A percentile compares a stretch with the other conserved stretches of the same genome.
These are phyloP conservation scores for Limtongia smithiae DNA, from an alignment of 805 yeast species.

Conservation along the genomic window DNA sequence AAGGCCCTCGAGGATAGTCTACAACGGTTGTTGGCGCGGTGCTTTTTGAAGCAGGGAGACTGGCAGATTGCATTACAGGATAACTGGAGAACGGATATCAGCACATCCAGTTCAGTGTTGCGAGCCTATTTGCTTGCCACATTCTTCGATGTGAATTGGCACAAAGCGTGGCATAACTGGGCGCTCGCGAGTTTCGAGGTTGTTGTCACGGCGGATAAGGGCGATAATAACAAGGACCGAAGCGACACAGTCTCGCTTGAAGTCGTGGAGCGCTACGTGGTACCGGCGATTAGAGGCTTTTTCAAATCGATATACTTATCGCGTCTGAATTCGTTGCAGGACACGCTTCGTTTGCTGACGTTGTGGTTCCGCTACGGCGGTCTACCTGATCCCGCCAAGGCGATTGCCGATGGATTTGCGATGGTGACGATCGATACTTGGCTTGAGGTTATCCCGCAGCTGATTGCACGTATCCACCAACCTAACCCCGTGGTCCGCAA, in stretches of 20 bases:
- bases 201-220: constrained; percentile 53
- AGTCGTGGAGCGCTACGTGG: constrained; percentile 77
- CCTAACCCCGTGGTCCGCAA: constrained; percentile 81
- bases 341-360: constrained; percentile 81
- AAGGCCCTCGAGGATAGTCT: constrained; percentile 68
- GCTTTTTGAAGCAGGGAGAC: constrained; percentile 96
- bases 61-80: constrained; percentile 86
- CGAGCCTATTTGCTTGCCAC: constrained; percentile 93
- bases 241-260: constrained; percentile 34
- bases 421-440: constrained; percentile 89
- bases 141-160: constrained; percentile 89
- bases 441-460: constrained; percentile 93
- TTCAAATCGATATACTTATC: constrained; percentile 92
- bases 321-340: constrained; percentile 82
- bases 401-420: constrained; percentile 84
- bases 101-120: constrained; percentile 72
- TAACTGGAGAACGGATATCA: constrained; percentile 63
- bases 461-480: constrained; percentile 94
- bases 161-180: constrained; percentile 99
- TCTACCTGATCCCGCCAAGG: constrained; percentile 80
- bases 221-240: constrained; percentile 28
- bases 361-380: constrained; percentile 98
- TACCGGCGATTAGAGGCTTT: constrained; percentile 94
- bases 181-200: constrained; percentile 97
- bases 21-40: constrained; percentile 82